Conservation (phyloP, 1,139 yeast genomes). For the Martiniozyma asiatica region DNA sequence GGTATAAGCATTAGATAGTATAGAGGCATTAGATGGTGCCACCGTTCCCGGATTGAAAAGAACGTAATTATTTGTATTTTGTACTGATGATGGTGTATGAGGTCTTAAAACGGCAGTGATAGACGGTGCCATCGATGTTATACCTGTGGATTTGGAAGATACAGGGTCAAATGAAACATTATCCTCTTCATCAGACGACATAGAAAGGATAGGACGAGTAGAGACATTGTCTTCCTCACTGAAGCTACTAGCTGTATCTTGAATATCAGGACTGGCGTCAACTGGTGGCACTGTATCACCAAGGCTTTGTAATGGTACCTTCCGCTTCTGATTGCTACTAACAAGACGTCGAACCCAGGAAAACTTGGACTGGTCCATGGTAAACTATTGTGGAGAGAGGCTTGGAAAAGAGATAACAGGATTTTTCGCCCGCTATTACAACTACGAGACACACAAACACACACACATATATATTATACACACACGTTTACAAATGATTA, state of each 20-base stretch:
- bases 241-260: no score
- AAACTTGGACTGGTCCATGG: no score
- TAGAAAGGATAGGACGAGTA: slow-evolving; percentile 3
- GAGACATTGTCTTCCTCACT: slow-evolving; percentile 2
- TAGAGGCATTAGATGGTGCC: slow-evolving; percentile 5
- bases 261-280: no score
- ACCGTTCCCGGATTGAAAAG: slow-evolving; percentile 2
- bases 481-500: no score
- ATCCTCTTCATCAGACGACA: not conserved
- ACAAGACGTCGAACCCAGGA: slow-evolving; percentile 4
- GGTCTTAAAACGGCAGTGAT: slow-evolving; percentile 5
- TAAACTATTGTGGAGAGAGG: no score
- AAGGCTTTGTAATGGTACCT: no score
- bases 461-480: no score
- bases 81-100: slow-evolving; percentile 1
- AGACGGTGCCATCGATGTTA: slow-evolving; percentile 34
- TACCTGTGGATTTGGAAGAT: slow-evolving; percentile 31
- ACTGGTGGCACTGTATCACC: no score
- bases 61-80: not conserved
- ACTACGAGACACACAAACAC: no score
- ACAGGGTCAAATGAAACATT: slow-evolving; percentile 7
- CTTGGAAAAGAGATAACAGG: no score
- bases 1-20: slow-evolving; percentile 1
- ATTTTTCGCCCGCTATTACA: no score
- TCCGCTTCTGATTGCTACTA: no score